Evolutionary conservation across 2,329 filamentous ascomycete genomes (phyloP).

Genomic region (Geosmithia putterillii): DNA sequence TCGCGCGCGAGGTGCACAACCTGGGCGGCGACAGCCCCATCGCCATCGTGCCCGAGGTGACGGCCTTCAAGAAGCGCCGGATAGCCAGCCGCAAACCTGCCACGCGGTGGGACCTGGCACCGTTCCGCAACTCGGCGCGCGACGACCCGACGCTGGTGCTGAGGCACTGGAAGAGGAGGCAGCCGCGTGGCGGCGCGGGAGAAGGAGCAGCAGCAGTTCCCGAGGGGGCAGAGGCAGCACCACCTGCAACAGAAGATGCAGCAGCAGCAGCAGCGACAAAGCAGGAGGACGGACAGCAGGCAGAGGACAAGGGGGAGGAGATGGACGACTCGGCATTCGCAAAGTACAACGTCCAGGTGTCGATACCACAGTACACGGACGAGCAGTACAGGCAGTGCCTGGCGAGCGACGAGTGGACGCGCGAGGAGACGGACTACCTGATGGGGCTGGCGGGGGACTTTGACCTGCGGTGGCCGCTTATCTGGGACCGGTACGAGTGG

Average conservation of each 20-base stretch:
- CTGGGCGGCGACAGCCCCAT: slow-evolving; percentile 55
- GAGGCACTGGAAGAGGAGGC: slow-evolving; percentile 68
- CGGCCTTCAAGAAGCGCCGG: slow-evolving; percentile 46
- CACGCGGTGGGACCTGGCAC: slow-evolving; percentile 51
- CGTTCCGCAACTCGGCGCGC: slow-evolving; percentile 70
- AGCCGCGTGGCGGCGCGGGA: slow-evolving; percentile 19
- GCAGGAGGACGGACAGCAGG: not conserved
- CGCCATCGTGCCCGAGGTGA: slow-evolving; percentile 49
- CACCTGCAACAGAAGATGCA: not conserved
- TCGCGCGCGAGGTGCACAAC: slow-evolving; percentile 54
- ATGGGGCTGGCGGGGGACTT: slow-evolving; percentile 63
- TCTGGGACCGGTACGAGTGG: slow-evolving; percentile 88
- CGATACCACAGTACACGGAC: slow-evolving; percentile 71
- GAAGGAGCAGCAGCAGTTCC: too few species aligned
- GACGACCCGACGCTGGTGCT: slow-evolving; percentile 53
- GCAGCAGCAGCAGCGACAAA: not conserved
- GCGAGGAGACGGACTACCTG: slow-evolving; percentile 88
- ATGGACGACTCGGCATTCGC: slow-evolving; percentile 57
- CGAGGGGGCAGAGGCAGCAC: not conserved
- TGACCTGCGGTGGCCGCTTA: slow-evolving; percentile 80
- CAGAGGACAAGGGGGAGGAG: slow-evolving; percentile 13
- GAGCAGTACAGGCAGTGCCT: slow-evolving; percentile 74
- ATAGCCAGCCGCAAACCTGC: slow-evolving; percentile 42
- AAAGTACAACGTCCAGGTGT: slow-evolving; percentile 76
- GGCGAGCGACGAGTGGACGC: slow-evolving; percentile 68